Evolutionary conservation across 768 basidiomycete genomes (phyloP), one percentile per base, ranked within the genome.

Genomic region (Boletus bicolor): DNA sequence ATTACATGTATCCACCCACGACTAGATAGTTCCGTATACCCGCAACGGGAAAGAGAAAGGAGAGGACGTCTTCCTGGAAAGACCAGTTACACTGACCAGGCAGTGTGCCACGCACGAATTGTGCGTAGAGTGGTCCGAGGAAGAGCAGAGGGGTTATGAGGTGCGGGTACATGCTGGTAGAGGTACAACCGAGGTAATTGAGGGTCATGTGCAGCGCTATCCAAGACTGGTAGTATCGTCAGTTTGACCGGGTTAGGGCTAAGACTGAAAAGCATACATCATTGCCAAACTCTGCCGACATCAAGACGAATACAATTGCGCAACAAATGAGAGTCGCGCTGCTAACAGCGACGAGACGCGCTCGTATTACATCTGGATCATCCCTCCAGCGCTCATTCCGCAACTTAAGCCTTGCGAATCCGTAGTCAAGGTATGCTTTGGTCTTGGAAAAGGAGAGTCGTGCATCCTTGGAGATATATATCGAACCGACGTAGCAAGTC

Each of bases 351-450:
- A 77, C 65, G 51, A 97, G 73, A 21, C 96, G 79, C 6, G 89
- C 86, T n/a, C 79, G 77, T 57, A 98, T 93, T 6, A 96, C 90
- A 38, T 80, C 80, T 1, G 93, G 87, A 64, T 96, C 89, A 67
- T 98, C 88, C 58, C 95, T 79, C 82, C 83, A 85, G 21, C 79
- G 74, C 53, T 83, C 82, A 43, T 77, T 65, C 28, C 53, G 62
- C 49, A 74, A 60, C 58, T 70, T 73, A 47, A 57, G 70, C 44
- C 69, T 61, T 30, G 60, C 65, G 37, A 67, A 69, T 56, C 67
- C 70, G 53, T 57, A 68, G 44, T 61, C 57, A 55, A 58, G 63
- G 30, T 52, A 53, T 51, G 54, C 59, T 53, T 66, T 63, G 45
- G 73, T 61, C 32, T 68, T 64, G 47, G 77, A 66, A 67, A 82